Conservation (phyloP, 306 rosid genomes). For the Fragaria vesca region DNA sequence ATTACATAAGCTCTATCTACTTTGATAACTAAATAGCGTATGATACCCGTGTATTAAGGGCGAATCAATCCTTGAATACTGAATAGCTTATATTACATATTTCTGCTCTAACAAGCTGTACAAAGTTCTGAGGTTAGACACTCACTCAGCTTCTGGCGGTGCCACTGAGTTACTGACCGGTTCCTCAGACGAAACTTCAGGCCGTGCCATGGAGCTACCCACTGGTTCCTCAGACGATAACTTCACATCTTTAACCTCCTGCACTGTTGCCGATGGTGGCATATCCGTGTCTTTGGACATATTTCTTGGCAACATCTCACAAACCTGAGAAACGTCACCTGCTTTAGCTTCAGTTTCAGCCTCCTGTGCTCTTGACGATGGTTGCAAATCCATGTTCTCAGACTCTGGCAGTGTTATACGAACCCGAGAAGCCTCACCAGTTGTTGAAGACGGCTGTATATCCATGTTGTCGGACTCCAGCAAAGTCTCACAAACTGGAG, state of each 20-base stretch:
- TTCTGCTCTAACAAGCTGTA: slow-evolving; percentile 17
- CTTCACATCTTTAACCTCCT: slow-evolving; percentile 9
- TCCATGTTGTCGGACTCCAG: not conserved
- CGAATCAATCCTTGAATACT: slow-evolving; percentile 6
- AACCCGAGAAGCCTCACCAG: slow-evolving; percentile 7
- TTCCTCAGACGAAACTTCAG: slow-evolving; percentile 13
- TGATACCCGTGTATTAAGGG: not conserved
- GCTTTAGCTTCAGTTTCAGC: not conserved
- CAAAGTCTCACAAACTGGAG: slow-evolving; percentile 9
- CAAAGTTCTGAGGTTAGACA: slow-evolving; percentile 10
- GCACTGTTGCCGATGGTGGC: not conserved
- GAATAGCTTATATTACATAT: not conserved
- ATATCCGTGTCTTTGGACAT: not conserved
- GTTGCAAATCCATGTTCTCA: slow-evolving; percentile 16
- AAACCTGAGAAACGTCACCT: not conserved
- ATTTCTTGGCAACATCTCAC: not conserved
- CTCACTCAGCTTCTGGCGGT: not conserved
- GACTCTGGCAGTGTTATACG: not conserved
- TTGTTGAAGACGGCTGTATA: not conserved
- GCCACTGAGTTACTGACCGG: slow-evolving; percentile 7
- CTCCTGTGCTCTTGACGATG: not conserved
- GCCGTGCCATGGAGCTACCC: slow-evolving; percentile 10
- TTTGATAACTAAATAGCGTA: not conserved
- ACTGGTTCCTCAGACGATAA: slow-evolving; percentile 9
- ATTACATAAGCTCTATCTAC: not conserved